Base-by-base conservation (phyloP, 2,329 filamentous ascomycete species). In the Aspergillus calidoustus region DNA sequence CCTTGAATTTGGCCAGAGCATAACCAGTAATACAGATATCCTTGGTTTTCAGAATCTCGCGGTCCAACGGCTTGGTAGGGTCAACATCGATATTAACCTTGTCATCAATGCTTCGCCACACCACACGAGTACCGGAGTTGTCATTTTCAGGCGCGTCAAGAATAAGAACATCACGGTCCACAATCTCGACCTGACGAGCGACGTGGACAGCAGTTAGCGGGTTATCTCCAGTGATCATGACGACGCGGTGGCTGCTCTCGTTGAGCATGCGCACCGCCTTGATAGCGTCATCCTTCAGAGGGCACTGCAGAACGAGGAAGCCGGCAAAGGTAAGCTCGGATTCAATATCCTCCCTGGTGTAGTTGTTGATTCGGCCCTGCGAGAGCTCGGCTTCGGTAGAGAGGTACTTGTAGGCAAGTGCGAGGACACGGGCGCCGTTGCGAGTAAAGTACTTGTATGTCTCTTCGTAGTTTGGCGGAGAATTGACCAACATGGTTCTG, bases 211-310 rank as follows among this genome's bases (percentile, higher is more conserved):
- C 95, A 46, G 95, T 99, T 56, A 99, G 85, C 13, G 95, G 94
- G 76, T 99, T 99, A 77, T 99, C 95, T 74, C 95, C 95, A 63
- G 95, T 99, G 68, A 99, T 99, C 95, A 99, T 99, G 69, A 99
- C 91, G 51, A 97, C 93, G 70, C 95, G 92, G 78, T 99, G 95
- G 80, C 93, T 98, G 79, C 94, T 98, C 82, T 99, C 95, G 74
- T 97, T 99, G 70, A 99, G 86, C 92, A 98, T 97, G 67, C 91
- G 92, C 46, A 99, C 92, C 44, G 95, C 89, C 76, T 95, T 89
- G 79, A 96, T 91, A 51, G 95, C 95, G 76, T 99, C 95, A 28
- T 97, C 93, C 80, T 99, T 99, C 60, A 99, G 84, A 5, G 95
- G 95, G 72, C 93, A 97, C 77, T 97, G 94, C 31, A 99, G 83